A percentile compares a stretch with the other conserved stretches of the same genome.
These are phyloP conservation scores for Nowakowskiella sp. DNA, from an alignment of 192 early-diverging fungal species.

Conservation along the genomic window DNA sequence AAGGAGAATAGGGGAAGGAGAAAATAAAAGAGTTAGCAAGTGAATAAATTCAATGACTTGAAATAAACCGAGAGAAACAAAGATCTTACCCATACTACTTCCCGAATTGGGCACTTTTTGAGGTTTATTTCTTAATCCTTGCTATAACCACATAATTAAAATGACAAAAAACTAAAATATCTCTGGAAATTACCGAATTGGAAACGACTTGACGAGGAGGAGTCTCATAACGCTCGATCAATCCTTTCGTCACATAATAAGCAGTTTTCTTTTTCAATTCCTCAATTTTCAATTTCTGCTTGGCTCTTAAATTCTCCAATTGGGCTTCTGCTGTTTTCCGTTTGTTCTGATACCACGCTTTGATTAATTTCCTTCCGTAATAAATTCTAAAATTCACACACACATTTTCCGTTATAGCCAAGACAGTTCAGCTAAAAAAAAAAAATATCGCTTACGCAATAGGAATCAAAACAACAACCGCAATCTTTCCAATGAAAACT, in stretches of 20 bases:
- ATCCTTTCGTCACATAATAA: slow-evolving; percentile 79
- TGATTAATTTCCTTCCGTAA: slow-evolving; percentile 26
- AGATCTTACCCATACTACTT: too few relatives aligned
- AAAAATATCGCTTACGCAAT: slow-evolving; percentile 25
- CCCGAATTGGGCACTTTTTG: too few relatives aligned
- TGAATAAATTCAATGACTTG: too few relatives aligned
- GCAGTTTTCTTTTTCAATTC: slow-evolving; percentile 93
- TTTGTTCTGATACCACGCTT: slow-evolving; percentile 34
- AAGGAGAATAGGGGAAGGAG: too few relatives aligned
- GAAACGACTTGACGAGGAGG: slow-evolving; percentile 8
- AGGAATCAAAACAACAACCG: slow-evolving; percentile 29
- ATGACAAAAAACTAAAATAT: background rate
- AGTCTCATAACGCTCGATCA: slow-evolving; percentile 83
- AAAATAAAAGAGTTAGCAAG: too few relatives aligned
- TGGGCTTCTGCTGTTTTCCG: slow-evolving; percentile 13
- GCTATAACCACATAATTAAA: background rate
- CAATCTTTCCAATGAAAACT: slow-evolving; percentile 35
- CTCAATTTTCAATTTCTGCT: slow-evolving; percentile 64
- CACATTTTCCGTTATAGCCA: slow-evolving; percentile 22
- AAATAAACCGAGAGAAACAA: too few relatives aligned
- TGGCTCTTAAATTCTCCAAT: slow-evolving; percentile 22
- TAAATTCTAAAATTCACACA: slow-evolving; percentile 30
- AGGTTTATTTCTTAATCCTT: background rate
- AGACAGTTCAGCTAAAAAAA: background rate
- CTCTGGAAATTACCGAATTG: background rate